These are phyloP conservation scores for Hypoxylon sp. DNA, from an alignment of 2,329 filamentous ascomycete species.

Conservation along the genomic window DNA sequence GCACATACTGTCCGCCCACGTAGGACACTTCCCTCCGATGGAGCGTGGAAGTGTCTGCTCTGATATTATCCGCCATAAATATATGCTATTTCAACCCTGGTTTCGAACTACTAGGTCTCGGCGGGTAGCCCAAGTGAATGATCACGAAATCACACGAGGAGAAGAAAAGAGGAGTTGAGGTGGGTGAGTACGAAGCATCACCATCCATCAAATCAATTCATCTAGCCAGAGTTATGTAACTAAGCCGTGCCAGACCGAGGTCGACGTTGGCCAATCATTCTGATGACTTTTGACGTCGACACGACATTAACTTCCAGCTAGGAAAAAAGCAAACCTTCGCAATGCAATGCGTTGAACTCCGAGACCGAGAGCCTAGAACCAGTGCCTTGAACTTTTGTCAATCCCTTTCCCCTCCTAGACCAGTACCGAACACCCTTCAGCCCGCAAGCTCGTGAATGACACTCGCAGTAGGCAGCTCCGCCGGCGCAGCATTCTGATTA, in stretches of 20 bases:
- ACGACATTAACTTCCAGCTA: background rate
- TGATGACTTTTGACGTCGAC: background rate
- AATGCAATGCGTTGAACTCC: background rate
- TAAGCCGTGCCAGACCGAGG: constrained; percentile 1
- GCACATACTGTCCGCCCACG: constrained; percentile 48
- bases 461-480: background rate
- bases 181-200: background rate
- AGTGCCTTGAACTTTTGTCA: background rate
- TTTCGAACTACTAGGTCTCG: background rate
- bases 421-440: background rate
- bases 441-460: background rate
- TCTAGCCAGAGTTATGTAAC: constrained; percentile 6
- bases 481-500: background rate
- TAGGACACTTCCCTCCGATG: constrained; percentile 44
- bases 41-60: background rate
- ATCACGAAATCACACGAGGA: background rate
- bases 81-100: background rate
- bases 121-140: background rate
- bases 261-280: constrained; percentile 4
- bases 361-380: background rate
- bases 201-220: background rate
- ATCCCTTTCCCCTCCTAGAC: background rate
- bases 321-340: background rate
- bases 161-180: background rate
- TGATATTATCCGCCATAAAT: constrained; percentile 1